Evolutionary conservation across 2,329 filamentous ascomycete genomes (phyloP), one percentile per base, ranked within the genome.

Genomic region (Penicillium capsulatum): DNA sequence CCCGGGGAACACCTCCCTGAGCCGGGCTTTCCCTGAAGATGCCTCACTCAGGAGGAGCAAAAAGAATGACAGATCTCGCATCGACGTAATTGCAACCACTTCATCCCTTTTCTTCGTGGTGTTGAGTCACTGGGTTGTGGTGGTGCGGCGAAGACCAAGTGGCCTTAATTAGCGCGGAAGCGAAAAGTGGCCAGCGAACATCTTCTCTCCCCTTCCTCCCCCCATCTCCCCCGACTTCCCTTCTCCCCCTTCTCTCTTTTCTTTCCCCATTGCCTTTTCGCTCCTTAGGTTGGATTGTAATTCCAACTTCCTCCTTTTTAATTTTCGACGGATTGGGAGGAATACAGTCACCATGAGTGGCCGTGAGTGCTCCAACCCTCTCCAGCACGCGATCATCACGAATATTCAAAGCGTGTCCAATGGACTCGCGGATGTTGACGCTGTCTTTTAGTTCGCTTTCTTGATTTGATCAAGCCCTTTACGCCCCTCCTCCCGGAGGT

Each of bases 401-500:
- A 41, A 31, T 45, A 6, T 28, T 11, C 10, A 28, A 28, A 41
- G 40, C 36, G 16, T 17, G 34, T 38, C 49, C 53, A 61, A 57
- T 63, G 54, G 50, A 48, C 45, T 36, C 19, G 30, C 17, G 35
- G 37, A 58, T 53, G 42, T 59, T 67, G 38, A 63, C 31, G 4
- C 10, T 34, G 13, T 20, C 20, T 36, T 37, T 42, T 52, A 97
- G 91, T 98, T 74, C 90, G 92, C 70, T 98, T 98, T 69, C 91
- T 98, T 76, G 92, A 98, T 74, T 81, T 97, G 70, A 92, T 98
- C 76, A 98, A 98, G 76, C 92, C 92, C 66, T 98, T 98, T 71
- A 88, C 94, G 79, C 91, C 92, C 76, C 89, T 97, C 81, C 86
- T 98, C 70, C 92, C 92, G 66, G 92, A 98, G 84, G 92, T 98